Percentiles rank a stretch among this genome's conserved stretches.
phyloP scores from a whole-genome alignment of 352 stramenopile genomes.

The Globisporangium cylindrosporum region DNA sequence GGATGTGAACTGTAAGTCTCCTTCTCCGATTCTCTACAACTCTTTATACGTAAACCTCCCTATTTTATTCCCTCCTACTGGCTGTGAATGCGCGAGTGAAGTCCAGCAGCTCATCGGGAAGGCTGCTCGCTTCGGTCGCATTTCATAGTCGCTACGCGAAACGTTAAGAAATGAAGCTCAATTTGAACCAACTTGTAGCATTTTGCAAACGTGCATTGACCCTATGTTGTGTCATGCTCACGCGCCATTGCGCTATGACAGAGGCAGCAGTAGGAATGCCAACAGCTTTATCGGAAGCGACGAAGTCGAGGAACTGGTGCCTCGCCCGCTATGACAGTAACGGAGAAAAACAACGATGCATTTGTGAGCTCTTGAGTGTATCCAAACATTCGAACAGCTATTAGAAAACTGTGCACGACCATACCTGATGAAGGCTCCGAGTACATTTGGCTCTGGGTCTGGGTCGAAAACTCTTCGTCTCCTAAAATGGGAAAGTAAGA shows the following conservation, averaged over 20 bases:
- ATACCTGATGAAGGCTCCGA: conserved; percentile 39
- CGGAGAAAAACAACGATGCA: not conserved
- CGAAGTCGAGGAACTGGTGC: conserved; percentile 45
- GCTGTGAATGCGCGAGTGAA: not conserved
- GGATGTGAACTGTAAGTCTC: conserved; percentile 13
- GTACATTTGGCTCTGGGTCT: conserved; percentile 34
- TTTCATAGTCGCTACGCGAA: not conserved
- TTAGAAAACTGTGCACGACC: not conserved
- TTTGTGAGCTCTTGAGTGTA: not conserved
- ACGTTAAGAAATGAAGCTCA: not conserved
- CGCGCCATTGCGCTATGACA: not conserved
- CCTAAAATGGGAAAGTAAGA: conserved; percentile 4
- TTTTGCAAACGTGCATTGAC: not conserved
- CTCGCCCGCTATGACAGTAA: conserved; percentile 9
- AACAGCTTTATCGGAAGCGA: conserved; percentile 39
- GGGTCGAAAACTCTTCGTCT: conserved; percentile 27
- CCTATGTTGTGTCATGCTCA: not conserved
- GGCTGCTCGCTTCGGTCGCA: conserved; percentile 9
- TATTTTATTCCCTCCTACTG: conserved; percentile 3
- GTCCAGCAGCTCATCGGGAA: conserved; percentile 27
- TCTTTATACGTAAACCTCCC: not conserved
- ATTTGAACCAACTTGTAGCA: not conserved
- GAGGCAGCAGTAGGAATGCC: not conserved
- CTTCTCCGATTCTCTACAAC: not conserved
- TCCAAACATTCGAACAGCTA: not conserved